Conservation (phyloP, 129 eudicot genomes). For the Centaurea solstitialis region DNA sequence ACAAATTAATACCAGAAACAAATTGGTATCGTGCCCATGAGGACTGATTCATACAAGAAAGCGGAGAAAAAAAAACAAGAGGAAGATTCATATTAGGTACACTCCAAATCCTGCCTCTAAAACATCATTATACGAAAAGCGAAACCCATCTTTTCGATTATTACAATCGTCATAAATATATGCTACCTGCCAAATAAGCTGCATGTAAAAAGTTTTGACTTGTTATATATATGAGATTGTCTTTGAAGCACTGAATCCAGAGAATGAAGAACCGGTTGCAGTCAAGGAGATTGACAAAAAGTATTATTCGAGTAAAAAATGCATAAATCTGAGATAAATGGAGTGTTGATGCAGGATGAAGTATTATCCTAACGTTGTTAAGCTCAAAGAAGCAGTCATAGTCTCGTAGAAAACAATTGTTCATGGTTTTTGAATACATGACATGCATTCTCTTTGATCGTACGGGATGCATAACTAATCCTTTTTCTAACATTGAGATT, state of each 20-base stretch:
- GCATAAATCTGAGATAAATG: slow-evolving; percentile 10
- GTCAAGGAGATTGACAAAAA: not conserved
- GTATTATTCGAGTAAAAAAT: not conserved
- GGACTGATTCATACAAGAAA: no score
- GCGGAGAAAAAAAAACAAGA: no score
- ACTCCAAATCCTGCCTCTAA: no score
- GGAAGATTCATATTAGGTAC: no score
- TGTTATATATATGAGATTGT: slow-evolving; percentile 5
- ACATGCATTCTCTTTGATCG: slow-evolving; percentile 64
- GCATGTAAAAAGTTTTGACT: no score
- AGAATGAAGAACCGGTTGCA: slow-evolving; percentile 12
- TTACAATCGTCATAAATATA: no score
- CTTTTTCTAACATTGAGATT: slow-evolving; percentile 57
- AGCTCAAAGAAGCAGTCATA: slow-evolving; percentile 73
- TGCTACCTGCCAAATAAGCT: no score
- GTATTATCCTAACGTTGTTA: slow-evolving; percentile 49
- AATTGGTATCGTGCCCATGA: no score
- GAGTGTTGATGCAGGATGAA: not conserved
- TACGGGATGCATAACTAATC: slow-evolving; percentile 47
- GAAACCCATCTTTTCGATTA: no score
- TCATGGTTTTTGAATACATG: slow-evolving; percentile 86
- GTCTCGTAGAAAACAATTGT: slow-evolving; percentile 58
- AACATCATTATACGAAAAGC: no score
- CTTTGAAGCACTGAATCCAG: not conserved
- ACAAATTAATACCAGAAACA: no score